Evolutionary conservation across 768 basidiomycete genomes (phyloP).

Genomic region (Pholiota microspora): DNA sequence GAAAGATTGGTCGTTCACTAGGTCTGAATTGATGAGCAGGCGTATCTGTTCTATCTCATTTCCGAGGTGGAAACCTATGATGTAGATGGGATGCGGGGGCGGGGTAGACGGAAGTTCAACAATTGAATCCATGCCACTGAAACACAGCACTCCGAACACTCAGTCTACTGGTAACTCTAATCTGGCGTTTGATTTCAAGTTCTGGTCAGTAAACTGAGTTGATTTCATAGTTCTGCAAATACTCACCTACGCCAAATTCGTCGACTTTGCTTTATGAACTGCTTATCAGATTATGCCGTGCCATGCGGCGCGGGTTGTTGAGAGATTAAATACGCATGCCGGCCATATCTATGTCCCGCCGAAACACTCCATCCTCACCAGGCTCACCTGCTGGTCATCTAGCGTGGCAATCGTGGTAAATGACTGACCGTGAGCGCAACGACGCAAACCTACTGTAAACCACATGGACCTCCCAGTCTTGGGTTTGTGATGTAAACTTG

Average conservation of each 20-base stretch:
- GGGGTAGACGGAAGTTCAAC: not conserved
- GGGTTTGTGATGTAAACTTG: slow-evolving; percentile 1
- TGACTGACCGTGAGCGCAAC: not conserved
- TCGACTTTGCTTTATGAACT: not conserved
- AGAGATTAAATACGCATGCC: not conserved
- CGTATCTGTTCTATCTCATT: not conserved
- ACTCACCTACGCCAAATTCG: not conserved
- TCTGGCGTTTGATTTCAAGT: no score
- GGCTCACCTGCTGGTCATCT: slow-evolving; percentile 2
- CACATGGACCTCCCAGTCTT: slow-evolving; percentile 3
- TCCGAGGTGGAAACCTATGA: not conserved
- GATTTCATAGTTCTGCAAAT: not conserved
- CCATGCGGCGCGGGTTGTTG: not conserved
- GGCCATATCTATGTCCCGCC: slow-evolving; percentile 1
- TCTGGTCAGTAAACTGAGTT: no score
- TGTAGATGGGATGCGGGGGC: not conserved
- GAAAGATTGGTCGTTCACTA: not conserved
- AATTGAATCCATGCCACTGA: not conserved
- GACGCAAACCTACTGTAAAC: not conserved
- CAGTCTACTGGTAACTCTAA: not conserved
- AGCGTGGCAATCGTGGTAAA: slow-evolving; percentile 10
- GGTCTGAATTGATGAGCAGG: not conserved
- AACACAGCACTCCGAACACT: not conserved
- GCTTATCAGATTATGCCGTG: not conserved
- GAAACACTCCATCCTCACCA: not conserved